These are phyloP conservation scores for Dactylellina cionopaga DNA, from an alignment of 2,329 filamentous ascomycete genomes.

Conservation along the genomic window DNA sequence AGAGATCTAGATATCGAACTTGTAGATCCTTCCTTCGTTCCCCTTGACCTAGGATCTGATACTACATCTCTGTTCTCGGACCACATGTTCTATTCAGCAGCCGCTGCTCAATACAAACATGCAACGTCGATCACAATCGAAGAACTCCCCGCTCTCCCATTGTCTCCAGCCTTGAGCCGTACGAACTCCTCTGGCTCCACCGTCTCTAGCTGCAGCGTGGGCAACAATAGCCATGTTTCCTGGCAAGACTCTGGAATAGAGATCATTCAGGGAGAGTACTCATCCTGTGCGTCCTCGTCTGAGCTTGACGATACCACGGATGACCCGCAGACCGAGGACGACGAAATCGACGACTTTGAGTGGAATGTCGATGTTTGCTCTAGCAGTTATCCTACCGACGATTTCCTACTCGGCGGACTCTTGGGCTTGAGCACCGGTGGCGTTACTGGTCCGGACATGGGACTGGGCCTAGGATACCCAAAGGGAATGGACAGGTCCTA, in stretches of 20 bases:
- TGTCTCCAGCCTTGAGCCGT: constrained; percentile 41
- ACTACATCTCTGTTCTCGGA: constrained; percentile 39
- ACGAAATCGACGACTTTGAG: constrained; percentile 46
- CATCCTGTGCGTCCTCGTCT: constrained; percentile 40
- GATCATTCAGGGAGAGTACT: constrained; percentile 51
- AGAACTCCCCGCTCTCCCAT: constrained; percentile 47
- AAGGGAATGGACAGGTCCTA: constrained; percentile 40
- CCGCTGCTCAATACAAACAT: not conserved
- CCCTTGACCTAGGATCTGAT: constrained; percentile 44
- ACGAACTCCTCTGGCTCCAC: constrained; percentile 34
- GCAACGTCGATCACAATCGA: constrained; percentile 41
- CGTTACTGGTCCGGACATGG: constrained; percentile 20
- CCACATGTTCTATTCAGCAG: constrained; percentile 12
- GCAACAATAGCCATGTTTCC: constrained; percentile 27
- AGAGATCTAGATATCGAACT: constrained; percentile 15
- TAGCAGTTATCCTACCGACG: constrained; percentile 48
- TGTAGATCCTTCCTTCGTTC: constrained; percentile 26
- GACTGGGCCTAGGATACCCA: constrained; percentile 21
- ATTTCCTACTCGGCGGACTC: constrained; percentile 44
- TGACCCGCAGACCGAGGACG: constrained; percentile 50
- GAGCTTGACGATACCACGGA: constrained; percentile 47
- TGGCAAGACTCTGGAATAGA: constrained; percentile 50
- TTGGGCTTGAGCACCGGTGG: constrained; percentile 37
- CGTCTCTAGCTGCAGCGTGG: constrained; percentile 13
- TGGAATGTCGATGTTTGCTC: constrained; percentile 52